Evolutionary conservation across 352 stramenopile species (phyloP).

Genomic region (Globisporangium alternatum): DNA sequence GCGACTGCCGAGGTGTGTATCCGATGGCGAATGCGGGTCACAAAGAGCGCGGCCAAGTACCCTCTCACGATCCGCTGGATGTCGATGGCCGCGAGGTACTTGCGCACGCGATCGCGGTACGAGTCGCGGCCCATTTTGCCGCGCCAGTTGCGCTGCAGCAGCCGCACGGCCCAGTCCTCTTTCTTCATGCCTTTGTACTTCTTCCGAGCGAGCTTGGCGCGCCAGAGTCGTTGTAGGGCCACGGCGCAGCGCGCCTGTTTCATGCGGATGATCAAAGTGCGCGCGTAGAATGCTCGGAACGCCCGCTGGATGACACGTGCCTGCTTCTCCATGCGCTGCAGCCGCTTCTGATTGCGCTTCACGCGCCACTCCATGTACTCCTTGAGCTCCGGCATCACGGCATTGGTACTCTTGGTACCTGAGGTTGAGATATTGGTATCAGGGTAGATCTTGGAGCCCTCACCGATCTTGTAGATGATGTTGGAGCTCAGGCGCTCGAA

Average conservation of each 20-base stretch:
- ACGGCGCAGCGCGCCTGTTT: constrained; percentile 74
- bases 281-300: constrained; percentile 87
- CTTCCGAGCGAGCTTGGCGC: constrained; percentile 75
- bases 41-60: constrained; percentile 53
- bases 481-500: constrained; percentile 89
- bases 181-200: constrained; percentile 76
- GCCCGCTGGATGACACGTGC: constrained; percentile 87
- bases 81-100: constrained; percentile 76
- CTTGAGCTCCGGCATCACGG: constrained; percentile 75
- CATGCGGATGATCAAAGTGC: constrained; percentile 75
- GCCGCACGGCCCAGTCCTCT: constrained; percentile 87
- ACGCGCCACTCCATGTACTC: constrained; percentile 97
- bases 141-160: constrained; percentile 91
- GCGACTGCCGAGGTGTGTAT: constrained; percentile 53
- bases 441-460: constrained; percentile 87
- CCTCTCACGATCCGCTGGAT: constrained; percentile 89
- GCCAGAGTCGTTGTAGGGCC: constrained; percentile 86
- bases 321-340: constrained; percentile 83
- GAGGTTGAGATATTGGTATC: constrained; percentile 14
- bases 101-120: constrained; percentile 66
- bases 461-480: constrained; percentile 77
- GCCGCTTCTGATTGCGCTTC: constrained; percentile 91
- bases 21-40: constrained; percentile 44
- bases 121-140: constrained; percentile 85
- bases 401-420: not conserved